These are phyloP conservation scores for Gentiana straminea DNA, from an alignment of 257 asterid genomes.

Conservation along the genomic window DNA sequence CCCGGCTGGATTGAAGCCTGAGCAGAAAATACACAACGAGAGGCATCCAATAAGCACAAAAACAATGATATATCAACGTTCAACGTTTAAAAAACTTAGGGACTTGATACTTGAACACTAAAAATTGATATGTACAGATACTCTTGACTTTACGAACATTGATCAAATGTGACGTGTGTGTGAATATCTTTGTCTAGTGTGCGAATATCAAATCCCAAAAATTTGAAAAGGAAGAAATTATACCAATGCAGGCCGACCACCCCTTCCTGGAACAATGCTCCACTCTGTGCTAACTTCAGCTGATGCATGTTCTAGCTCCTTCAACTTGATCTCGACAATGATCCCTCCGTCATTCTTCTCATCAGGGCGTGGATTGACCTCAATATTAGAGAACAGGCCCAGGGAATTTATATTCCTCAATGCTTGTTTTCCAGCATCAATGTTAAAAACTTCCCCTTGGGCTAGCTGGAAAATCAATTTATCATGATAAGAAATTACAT, in stretches of 20 bases:
- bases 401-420: constrained; percentile 79
- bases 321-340: constrained; percentile 80
- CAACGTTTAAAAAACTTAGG: neutral
- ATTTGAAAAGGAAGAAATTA: neutral
- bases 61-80: neutral
- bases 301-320: constrained; percentile 93
- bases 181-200: no score
- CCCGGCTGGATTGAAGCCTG: constrained; percentile 99
- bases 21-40: constrained; percentile 17
- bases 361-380: constrained; percentile 95
- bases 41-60: constrained; percentile 13
- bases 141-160: no score
- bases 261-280: constrained; percentile 97
- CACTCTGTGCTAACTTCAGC: constrained; percentile 99
- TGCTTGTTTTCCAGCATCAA: constrained; percentile 95
- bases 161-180: no score
- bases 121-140: no score
- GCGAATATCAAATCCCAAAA: neutral
- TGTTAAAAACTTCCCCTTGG: constrained; percentile 80
- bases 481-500: neutral
- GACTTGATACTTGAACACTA: neutral
- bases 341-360: constrained; percentile 97
- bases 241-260: constrained; percentile 96
- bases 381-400: constrained; percentile 89
- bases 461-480: constrained; percentile 48